phyloP scores from a whole-genome alignment of 2,329 filamentous ascomycete genomes.

The Gremmenia infestans region DNA sequence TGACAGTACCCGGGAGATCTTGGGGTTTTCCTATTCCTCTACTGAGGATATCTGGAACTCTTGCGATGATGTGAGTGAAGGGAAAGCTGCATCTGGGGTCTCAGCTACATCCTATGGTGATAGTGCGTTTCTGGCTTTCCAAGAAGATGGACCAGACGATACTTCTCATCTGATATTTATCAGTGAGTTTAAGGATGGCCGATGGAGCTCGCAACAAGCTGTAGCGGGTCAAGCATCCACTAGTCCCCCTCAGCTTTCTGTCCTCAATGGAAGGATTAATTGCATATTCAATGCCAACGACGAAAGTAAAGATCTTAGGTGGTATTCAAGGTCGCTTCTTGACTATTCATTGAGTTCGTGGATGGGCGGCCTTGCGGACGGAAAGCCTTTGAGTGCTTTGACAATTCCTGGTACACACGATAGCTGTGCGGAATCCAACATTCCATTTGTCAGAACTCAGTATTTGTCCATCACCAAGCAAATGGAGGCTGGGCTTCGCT shows the following conservation, averaged over 20 bases:
- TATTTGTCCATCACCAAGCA: slow-evolving; percentile 57
- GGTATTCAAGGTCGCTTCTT: slow-evolving; percentile 34
- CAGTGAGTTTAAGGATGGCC: slow-evolving; percentile 20
- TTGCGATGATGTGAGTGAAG: slow-evolving; percentile 32
- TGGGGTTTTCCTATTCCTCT: slow-evolving; percentile 31
- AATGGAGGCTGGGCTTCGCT: slow-evolving; percentile 65
- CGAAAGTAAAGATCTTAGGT: slow-evolving; percentile 30
- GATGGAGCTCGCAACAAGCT: slow-evolving; percentile 19
- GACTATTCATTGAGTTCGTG: slow-evolving; percentile 44
- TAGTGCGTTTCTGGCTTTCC: slow-evolving; percentile 29
- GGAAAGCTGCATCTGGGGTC: slow-evolving; percentile 30
- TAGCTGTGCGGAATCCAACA: slow-evolving; percentile 48
- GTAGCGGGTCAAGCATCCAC: slow-evolving; percentile 18
- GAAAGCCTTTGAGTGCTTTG: slow-evolving; percentile 54
- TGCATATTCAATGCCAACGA: slow-evolving; percentile 32
- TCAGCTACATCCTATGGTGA: slow-evolving; percentile 33
- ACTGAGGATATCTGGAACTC: slow-evolving; percentile 28
- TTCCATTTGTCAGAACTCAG: slow-evolving; percentile 69
- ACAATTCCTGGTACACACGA: slow-evolving; percentile 73
- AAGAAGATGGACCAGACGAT: slow-evolving; percentile 22
- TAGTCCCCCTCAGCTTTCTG: slow-evolving; percentile 21
- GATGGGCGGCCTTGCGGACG: slow-evolving; percentile 58
- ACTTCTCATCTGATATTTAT: slow-evolving; percentile 19
- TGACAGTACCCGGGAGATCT: slow-evolving; percentile 26
- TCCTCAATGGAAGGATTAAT: slow-evolving; percentile 31